Base-by-base conservation (phyloP, 345 rosid species). In the Boechera stricta region DNA sequence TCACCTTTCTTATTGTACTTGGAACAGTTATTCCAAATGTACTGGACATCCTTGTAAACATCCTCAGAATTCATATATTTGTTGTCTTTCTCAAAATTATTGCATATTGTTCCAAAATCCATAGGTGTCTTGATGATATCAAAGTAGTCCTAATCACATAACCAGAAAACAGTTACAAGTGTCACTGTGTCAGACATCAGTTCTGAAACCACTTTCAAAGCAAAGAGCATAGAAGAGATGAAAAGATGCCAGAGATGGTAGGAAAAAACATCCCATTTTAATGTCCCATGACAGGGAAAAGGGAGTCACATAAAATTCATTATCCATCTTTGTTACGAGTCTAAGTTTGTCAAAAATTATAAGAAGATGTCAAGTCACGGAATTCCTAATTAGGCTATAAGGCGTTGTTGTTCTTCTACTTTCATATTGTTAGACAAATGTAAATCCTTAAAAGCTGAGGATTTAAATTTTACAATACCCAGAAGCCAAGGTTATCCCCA, bases 31-130 rank as follows among this genome's bases (percentile, higher is more conserved):
- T 87, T 86, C 99, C 98, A 92, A 29, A 95, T 87, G 83, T 83
- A 87, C 55, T 87, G 91, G 38, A 95, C 94, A 81, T 95, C 98
- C 76, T 86, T 89, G 72, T 79, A 92, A 54, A 95, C 99, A 82
- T 89, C 93, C 79, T 86, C 93, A 33, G 98, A 91, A 79, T 89
- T 87, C 88, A 72, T 79, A 69, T 95, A 92, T 75, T 84, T 89
- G 47, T 76, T 77, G 65, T 90, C 85, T 33, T 80, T 91, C 73
- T 95, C 96, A 53, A 92, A 85, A 78, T 89, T 88, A 79, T 41
- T 80, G 86, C 98, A 91, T 84, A 95, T 83, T 3, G 98, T 95
- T 85, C 98, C 98, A 68, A 95, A 92, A 84, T 95, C 99, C 98
- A 95, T 95, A 68, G 99, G 99, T 44, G 98, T 88, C 80, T 92